A percentile compares a stretch with the other conserved stretches of the same genome.
Conservation (phyloP, 1,284 basidiomycete genomes). For the Austroboletus novae-zelandiae region DNA sequence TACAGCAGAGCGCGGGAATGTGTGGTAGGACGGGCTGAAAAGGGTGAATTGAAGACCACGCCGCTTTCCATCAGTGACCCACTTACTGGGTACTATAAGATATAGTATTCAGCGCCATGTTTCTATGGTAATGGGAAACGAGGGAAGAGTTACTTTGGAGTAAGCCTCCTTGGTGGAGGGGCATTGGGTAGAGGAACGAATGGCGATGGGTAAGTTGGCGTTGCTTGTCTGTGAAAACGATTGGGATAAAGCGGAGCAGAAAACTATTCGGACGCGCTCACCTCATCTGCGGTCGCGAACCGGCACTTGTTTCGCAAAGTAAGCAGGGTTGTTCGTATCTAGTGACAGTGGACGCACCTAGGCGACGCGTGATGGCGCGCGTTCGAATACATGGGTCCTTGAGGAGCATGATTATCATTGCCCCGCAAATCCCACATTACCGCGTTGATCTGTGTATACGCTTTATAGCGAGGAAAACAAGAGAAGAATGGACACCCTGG, state of each 20-base stretch:
- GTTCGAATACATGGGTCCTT: slow-evolving; percentile 14
- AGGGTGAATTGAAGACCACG: slow-evolving; percentile 13
- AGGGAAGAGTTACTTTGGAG: slow-evolving; percentile 18
- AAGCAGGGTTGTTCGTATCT: not conserved
- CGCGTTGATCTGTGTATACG: slow-evolving; percentile 32
- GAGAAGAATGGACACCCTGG: slow-evolving; percentile 31
- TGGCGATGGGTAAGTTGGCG: slow-evolving; percentile 14
- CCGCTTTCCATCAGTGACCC: slow-evolving; percentile 5
- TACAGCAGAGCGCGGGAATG: slow-evolving; percentile 26
- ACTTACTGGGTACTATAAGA: slow-evolving; percentile 25
- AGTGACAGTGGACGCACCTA: slow-evolving; percentile 16
- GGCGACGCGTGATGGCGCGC: slow-evolving; percentile 13
- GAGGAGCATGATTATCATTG: slow-evolving; percentile 12
- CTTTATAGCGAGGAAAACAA: slow-evolving; percentile 34
- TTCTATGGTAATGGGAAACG: not conserved
- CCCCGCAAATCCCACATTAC: slow-evolving; percentile 31
- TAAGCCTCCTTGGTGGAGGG: slow-evolving; percentile 13
- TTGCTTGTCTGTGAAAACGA: slow-evolving; percentile 14
- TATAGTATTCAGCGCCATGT: slow-evolving; percentile 4
- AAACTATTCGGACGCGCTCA: not conserved
- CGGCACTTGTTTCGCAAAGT: slow-evolving; percentile 6
- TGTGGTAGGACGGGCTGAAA: slow-evolving; percentile 27
- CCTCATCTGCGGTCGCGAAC: slow-evolving; percentile 17
- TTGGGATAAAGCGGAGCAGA: not conserved
- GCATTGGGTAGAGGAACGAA: slow-evolving; percentile 17